These are phyloP conservation scores for Cyphellophora europaea DNA, from an alignment of 2,329 filamentous ascomycete genomes.

Conservation along the genomic window DNA sequence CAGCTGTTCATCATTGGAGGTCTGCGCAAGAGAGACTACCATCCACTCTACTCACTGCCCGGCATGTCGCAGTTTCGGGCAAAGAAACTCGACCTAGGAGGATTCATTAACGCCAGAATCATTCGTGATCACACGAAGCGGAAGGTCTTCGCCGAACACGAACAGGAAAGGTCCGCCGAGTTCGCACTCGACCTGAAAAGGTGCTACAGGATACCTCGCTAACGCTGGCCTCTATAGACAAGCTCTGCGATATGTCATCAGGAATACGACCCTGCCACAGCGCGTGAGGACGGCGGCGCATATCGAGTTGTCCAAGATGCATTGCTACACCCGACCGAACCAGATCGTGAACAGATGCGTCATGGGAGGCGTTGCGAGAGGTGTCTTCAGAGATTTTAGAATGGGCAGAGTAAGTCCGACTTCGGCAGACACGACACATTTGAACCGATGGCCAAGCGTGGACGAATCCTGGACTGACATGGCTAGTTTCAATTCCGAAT, in stretches of 20 bases:
- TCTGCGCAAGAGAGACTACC: too few relatives aligned
- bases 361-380: conserved; percentile 77
- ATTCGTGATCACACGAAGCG: conserved; percentile 96
- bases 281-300: conserved; percentile 84
- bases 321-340: conserved; percentile 85
- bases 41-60: not conserved
- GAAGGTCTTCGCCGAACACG: conserved; percentile 77
- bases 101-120: conserved; percentile 75
- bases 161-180: conserved; percentile 70
- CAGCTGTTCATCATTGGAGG: too few relatives aligned
- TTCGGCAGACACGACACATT: not conserved
- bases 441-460: too few relatives aligned
- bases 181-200: not conserved
- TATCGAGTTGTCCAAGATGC: conserved; percentile 88
- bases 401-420: conserved; percentile 66
- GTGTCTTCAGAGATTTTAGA: conserved; percentile 89
- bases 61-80: conserved; percentile 62
- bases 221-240: conserved; percentile 48
- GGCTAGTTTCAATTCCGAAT: conserved; percentile 81
- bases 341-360: conserved; percentile 93
- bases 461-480: conserved; percentile 3
- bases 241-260: conserved; percentile 85
- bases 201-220: not conserved
- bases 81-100: conserved; percentile 81
- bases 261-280: conserved; percentile 76